Conservation (phyloP, 495 filamentous ascomycete genomes). For the Evernia prunastri region DNA sequence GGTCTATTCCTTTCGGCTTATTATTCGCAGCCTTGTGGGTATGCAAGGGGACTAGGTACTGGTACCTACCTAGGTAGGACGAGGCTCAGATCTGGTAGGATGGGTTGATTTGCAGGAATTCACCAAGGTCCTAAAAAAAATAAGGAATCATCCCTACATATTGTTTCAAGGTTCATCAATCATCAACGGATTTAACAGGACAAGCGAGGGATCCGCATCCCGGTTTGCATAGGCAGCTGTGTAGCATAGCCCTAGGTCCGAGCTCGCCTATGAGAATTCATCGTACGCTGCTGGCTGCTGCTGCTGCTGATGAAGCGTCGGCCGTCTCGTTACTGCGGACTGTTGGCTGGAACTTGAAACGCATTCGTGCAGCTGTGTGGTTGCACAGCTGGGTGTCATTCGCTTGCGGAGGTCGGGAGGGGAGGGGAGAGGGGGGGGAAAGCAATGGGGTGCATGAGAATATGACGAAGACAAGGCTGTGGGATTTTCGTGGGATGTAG, state of each 20-base stretch:
- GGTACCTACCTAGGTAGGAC: not conserved
- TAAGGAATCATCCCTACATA: no score
- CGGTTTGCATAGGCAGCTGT: not conserved
- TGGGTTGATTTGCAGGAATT: not conserved
- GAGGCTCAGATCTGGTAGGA: no score
- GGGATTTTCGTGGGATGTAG: not conserved
- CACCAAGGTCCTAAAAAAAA: no score
- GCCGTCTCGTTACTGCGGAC: not conserved
- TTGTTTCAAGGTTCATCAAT: not conserved
- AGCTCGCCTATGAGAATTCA: not conserved
- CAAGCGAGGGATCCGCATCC: constrained; percentile 15
- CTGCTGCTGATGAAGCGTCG: not conserved
- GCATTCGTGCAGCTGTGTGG: not conserved
- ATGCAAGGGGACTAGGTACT: no score
- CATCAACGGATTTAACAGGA: constrained; percentile 1
- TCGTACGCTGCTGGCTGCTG: no score
- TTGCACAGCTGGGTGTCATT: not conserved
- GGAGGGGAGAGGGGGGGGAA: not conserved
- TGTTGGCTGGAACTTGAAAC: constrained; percentile 14
- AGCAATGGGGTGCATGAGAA: not conserved
- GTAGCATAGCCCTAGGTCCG: not conserved
- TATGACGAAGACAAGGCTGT: not conserved
- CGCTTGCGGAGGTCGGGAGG: not conserved
- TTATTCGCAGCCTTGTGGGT: not conserved
- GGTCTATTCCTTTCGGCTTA: not conserved